Base-by-base conservation (phyloP, 208 protist species). In the Crithidia bombi region DNA sequence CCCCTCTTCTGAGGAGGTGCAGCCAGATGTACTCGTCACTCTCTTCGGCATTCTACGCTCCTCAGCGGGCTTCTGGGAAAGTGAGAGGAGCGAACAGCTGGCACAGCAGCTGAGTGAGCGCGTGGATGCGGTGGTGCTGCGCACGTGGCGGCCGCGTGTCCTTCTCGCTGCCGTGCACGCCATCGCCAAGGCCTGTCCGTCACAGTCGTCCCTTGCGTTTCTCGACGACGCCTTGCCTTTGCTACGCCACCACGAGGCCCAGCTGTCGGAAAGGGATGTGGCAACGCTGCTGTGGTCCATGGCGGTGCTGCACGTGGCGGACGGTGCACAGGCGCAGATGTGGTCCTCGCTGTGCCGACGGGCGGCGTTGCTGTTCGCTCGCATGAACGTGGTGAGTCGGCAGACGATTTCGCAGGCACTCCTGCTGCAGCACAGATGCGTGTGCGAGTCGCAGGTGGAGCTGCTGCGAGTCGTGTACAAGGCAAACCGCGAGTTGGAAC, bases 271-370 rank as follows among this genome's bases (percentile, higher is more conserved):
- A 54, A 51, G 66, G 26, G 81, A 86, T 26, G 77, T 78, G 30
- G 81, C 83, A 33, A 66, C 75, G 25, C 51, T 90, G 21, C 43
- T 94, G 46, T 94, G 89, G 89, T 87, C 73, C 44, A 65, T 94
- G 30, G 83, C 81, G 5, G 75, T 62, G n/a, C 66, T 94, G 26
- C 50, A 51, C 5, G 26, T 75, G 17, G 52, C 59, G 25, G 30
- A 59, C 49, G 17, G n/a, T n/a, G n/a, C 26, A 10, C 79, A 81
- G 35, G 30, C 46, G n/a, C 28, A 7, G 2, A 69, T 91, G 64
- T 95, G 90, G 90, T 64, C 59, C 2, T 46, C 65, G 25, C 70
- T 77, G 49, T 95, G 87, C 77, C 56, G 39, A 11, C 85, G 85
- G 35, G 79, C 82, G 28, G 25, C 75, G 12, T 54, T 81, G 46